A percentile compares a stretch with the other conserved stretches of the same genome.
These are phyloP conservation scores for Dendrobium officinale DNA, from an alignment of 106 monocot species.

Conservation along the genomic window DNA sequence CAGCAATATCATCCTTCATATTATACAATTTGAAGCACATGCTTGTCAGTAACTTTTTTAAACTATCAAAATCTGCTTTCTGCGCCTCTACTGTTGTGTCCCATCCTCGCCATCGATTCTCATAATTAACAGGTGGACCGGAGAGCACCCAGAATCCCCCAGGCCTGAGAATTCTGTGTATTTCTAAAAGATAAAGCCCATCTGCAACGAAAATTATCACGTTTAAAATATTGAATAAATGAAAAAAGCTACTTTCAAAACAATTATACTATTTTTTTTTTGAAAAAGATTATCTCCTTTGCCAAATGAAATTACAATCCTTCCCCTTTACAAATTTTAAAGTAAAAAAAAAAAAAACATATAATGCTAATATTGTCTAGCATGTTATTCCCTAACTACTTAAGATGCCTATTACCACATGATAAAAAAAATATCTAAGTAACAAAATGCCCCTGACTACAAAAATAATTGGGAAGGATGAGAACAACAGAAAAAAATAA, in stretches of 20 bases:
- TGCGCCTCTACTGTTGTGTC: constrained; percentile 73
- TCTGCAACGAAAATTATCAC: constrained; percentile 24
- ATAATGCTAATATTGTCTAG: neutral
- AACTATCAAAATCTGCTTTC: constrained; percentile 60
- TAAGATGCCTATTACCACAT: neutral
- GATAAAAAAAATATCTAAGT: neutral
- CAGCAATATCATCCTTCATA: constrained; percentile 73
- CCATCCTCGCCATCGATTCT: constrained; percentile 84
- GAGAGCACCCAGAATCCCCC: constrained; percentile 91
- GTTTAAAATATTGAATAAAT: neutral
- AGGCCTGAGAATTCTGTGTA: constrained; percentile 71
- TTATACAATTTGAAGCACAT: constrained; percentile 87
- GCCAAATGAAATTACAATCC: neutral
- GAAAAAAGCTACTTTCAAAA: neutral
- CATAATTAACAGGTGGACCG: constrained; percentile 76
- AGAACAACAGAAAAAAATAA: neutral
- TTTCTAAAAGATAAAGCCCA: constrained; percentile 70
- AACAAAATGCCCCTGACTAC: neutral
- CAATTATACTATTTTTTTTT: neutral
- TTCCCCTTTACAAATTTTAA: neutral
- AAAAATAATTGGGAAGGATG: neutral
- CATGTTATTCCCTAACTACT: neutral
- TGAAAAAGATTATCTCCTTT: neutral
- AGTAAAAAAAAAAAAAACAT: neutral
- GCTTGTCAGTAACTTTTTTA: constrained; percentile 63